Evolutionary conservation across 805 yeast species (phyloP).

Genomic region (Candida mattraensis): DNA sequence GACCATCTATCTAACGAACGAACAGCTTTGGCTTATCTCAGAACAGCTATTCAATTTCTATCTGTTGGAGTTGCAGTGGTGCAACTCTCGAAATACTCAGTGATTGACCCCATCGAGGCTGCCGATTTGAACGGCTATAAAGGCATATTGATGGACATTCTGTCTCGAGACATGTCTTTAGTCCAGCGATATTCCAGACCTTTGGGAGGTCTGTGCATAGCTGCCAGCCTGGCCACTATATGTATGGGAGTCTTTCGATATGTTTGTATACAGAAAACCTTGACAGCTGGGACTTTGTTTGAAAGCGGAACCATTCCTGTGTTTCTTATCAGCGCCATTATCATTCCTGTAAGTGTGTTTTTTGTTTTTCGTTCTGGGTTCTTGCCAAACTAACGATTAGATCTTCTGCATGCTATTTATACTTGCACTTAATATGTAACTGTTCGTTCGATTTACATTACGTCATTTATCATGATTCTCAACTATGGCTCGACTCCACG

Average conservation of each 20-base stretch:
- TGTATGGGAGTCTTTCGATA: constrained; percentile 46
- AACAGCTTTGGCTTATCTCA: constrained; percentile 58
- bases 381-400: constrained; percentile 6
- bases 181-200: constrained; percentile 22
- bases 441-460: no score
- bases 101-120: constrained; percentile 15
- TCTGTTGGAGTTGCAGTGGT: constrained; percentile 55
- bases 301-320: constrained; percentile 41
- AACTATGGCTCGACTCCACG: background rate
- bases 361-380: constrained; percentile 1
- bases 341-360: constrained; percentile 35
- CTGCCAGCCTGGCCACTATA: constrained; percentile 43
- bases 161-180: constrained; percentile 12
- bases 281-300: constrained; percentile 33
- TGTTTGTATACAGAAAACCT: constrained; percentile 41
- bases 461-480: background rate
- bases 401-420: constrained; percentile 9
- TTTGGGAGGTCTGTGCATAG: constrained; percentile 36
- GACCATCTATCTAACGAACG: constrained; percentile 65
- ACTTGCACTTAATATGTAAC: constrained; percentile 5
- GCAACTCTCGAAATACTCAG: constrained; percentile 46
- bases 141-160: constrained; percentile 1
- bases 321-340: constrained; percentile 31
- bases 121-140: constrained; percentile 7
- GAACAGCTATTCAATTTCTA: constrained; percentile 53